phyloP scores from a whole-genome alignment of 2,329 filamentous ascomycete species.

The Alternaria consortialis region DNA sequence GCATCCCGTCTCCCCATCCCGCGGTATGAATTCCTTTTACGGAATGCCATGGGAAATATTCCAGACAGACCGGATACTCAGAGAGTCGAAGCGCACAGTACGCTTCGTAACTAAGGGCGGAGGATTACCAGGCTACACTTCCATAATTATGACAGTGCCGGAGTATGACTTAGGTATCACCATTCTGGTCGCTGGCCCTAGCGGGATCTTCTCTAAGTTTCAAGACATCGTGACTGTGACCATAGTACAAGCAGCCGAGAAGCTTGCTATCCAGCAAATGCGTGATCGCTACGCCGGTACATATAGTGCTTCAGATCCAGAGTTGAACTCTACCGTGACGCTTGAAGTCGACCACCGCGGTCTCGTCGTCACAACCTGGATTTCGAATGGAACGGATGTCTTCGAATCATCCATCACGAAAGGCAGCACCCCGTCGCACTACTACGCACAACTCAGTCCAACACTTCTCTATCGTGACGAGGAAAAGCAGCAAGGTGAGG shows the following conservation, averaged over 20 bases:
- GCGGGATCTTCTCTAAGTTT: conserved; percentile 26
- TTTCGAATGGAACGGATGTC: conserved; percentile 44
- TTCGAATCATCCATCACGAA: conserved; percentile 16
- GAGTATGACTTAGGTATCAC: conserved; percentile 57
- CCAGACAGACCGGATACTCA: conserved; percentile 52
- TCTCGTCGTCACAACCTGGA: conserved; percentile 36
- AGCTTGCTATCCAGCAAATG: conserved; percentile 38
- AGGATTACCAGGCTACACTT: conserved; percentile 54
- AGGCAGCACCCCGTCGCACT: conserved; percentile 4
- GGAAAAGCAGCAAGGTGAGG: conserved; percentile 41
- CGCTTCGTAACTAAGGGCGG: conserved; percentile 59
- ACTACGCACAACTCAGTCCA: conserved; percentile 37
- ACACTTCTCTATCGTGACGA: conserved; percentile 42
- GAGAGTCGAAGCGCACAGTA: conserved; percentile 48
- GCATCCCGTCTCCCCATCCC: conserved; percentile 50
- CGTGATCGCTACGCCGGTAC: conserved; percentile 40
- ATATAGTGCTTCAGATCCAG: conserved; percentile 27
- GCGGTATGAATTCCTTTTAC: conserved; percentile 53
- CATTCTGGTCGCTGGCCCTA: conserved; percentile 49
- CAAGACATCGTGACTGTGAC: conserved; percentile 39
- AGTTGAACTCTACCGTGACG: conserved; percentile 40
- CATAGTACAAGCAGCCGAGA: conserved; percentile 48
- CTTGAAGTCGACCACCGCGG: conserved; percentile 40
- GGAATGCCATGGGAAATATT: conserved; percentile 61
- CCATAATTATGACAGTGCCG: conserved; percentile 52